Evolutionary conservation across 1,139 yeast genomes (phyloP).

Genomic region (Blastobotrys arbuscula): DNA sequence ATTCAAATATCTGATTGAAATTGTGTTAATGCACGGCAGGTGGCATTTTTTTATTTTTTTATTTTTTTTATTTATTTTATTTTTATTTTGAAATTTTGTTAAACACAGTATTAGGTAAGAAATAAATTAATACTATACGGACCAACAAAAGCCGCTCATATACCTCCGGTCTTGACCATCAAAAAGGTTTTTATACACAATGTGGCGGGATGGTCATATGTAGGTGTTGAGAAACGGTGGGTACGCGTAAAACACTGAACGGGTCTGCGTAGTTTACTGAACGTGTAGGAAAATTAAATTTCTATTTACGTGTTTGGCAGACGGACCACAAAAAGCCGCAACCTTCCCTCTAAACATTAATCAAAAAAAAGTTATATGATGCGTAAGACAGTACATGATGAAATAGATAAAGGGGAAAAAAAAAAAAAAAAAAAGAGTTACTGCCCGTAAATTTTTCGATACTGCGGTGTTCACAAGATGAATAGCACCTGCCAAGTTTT

Average conservation of each 20-base stretch:
- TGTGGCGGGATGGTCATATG: neutral
- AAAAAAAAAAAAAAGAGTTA: neutral
- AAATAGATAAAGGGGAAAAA: neutral
- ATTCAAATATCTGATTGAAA: too few relatives aligned
- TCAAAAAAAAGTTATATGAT: too few relatives aligned
- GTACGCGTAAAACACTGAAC: slow-evolving; percentile 13
- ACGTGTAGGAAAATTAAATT: neutral
- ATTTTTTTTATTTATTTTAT: too few relatives aligned
- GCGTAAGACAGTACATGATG: neutral
- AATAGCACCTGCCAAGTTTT: neutral
- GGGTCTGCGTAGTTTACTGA: slow-evolving; percentile 11
- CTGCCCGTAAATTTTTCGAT: neutral
- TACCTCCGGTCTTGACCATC: neutral
- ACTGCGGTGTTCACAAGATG: neutral
- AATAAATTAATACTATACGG: too few relatives aligned
- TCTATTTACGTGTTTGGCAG: neutral
- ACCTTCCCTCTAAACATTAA: too few relatives aligned
- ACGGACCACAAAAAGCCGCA: neutral
- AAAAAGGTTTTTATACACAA: neutral
- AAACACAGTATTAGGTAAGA: too few relatives aligned
- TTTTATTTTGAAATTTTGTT: too few relatives aligned
- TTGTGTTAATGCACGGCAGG: too few relatives aligned
- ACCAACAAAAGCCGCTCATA: slow-evolving; percentile 1
- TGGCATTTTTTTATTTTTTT: too few relatives aligned
- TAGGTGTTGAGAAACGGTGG: neutral